Base-by-base conservation (phyloP, 495 filamentous ascomycete species). In the Parathielavia appendiculata region DNA sequence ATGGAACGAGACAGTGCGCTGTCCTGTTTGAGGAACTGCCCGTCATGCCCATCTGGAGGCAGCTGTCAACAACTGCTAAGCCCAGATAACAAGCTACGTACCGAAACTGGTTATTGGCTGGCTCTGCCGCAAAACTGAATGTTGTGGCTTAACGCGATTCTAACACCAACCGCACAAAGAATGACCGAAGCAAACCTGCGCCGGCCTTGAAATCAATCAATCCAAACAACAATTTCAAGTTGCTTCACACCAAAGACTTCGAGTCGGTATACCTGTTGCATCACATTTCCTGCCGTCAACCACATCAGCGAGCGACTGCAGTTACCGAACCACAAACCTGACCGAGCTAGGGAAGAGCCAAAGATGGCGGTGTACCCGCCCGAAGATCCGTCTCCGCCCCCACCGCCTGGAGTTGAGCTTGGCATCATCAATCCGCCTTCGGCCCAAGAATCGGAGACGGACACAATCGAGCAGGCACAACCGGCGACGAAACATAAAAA, bases 331-430 rank as follows among this genome's bases (percentile, higher is more conserved):
- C 3, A 30, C 26, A 51, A 20, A 8, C 17, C 16, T 32, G 46
- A 48, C n/a, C 26, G 5, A 20, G 12, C 48, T 3, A 30, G 32
- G 16, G 17, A 8, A 36, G 12, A 30, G 22, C 14, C 34, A 17
- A 38, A 51, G 32, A 62, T 62, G 60, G 59, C 59, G 49, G 60
- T 62, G 55, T 44, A 55, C 30, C 23, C 2, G 48, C 20, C n/a
- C 30, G 26, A 10, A 2, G 17, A 45, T 23, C 36, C 9, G 35
- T 34, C 60, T 32, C 58, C 39, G 30, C 32, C 22, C 50, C 17
- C 17, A 17, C 17, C 17, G 43, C 10, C 50, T 19, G 19, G n/a
- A 16, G 20, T 4, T 19, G 32, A 5, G 17, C 30, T 51, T 20
- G 26, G 23, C 10, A 52, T 39, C 26, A 6, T 30, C 26, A 6